Percentiles rank a stretch among this genome's conserved stretches.
Conservation (phyloP, 140 eudicot species). For the Stevia rebaudiana region DNA sequence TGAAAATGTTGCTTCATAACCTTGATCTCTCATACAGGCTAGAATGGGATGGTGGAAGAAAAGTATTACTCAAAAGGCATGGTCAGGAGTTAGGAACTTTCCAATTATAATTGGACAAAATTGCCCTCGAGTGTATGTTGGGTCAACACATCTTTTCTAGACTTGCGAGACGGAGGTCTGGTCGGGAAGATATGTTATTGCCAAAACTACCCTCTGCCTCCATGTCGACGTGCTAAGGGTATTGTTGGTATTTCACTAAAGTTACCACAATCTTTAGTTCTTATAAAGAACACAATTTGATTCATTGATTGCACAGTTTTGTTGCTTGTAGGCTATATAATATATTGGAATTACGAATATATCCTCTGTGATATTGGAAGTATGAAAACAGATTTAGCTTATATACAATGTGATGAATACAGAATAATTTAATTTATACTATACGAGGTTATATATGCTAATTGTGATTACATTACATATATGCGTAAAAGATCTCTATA, state of each 20-base stretch:
- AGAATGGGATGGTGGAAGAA: conserved; percentile 69
- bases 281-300: conserved; percentile 14
- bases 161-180: not conserved
- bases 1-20: conserved; percentile 70
- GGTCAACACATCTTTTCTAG: not conserved
- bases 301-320: conserved; percentile 20
- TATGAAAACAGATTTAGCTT: not conserved
- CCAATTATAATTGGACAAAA: conserved; percentile 41
- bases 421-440: too few species aligned
- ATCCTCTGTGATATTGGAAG: conserved; percentile 6
- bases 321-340: conserved; percentile 6
- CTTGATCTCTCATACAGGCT: conserved; percentile 83
- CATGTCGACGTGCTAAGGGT: conserved; percentile 7
- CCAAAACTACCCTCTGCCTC: conserved; percentile 12
- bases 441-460: too few species aligned
- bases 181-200: not conserved
- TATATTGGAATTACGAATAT: conserved; percentile 1
- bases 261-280: conserved; percentile 17
- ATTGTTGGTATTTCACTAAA: conserved; percentile 9
- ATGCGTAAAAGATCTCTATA: too few species aligned
- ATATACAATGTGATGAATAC: not conserved
- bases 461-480: too few species aligned
- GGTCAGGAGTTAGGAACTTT: conserved; percentile 77
- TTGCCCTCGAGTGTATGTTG: conserved; percentile 4
- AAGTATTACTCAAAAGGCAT: conserved; percentile 55